Base-by-base conservation (phyloP, 129 eudicot species). In the Cynara cardunculus region DNA sequence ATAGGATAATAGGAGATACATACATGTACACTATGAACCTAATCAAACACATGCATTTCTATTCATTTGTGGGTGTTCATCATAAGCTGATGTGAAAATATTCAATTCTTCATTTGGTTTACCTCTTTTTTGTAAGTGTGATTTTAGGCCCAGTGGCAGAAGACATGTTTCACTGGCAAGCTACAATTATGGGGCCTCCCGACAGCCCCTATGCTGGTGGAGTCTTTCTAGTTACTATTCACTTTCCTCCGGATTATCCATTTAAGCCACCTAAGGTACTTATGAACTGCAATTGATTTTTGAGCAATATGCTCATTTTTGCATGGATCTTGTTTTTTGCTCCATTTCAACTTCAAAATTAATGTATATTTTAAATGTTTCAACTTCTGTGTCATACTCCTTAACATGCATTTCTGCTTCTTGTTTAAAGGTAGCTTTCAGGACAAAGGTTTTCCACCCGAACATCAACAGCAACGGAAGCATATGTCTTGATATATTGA, bases 111-210 rank as follows among this genome's bases (percentile, higher is more conserved):
- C 86, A 64, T 78, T 62, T 67, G 31, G 25, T 67, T 84, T 67
- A 78, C 76, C 46, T 31, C 18, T 78, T 9, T 69, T 37, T 28
- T 73, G 84, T 81, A 73, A 81, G 85, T 83, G 74, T 83, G 75
- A 44, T 66, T 65, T 66, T 76, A 89, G 93, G 93, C 80, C 93
- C 90, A 8, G 90, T 89, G 75, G 93, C 89, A 13, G 93, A 89
- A 74, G 90, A 89, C 87, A 89, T 89, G 93, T 89, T 89, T 83
- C 92, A 89, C 79, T 88, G 89, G 92, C 89, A 88, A 86, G 92
- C 92, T 70, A 88, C 92, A 39, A 86, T 89, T 32, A 89, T 89
- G 93, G 93, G 93, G 72, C 93, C 93, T 79, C 71, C 93, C 12
- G 90, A 89, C 72, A 86, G 90, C 85, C 93, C 93, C 53, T 89